Evolutionary conservation across 495 filamentous ascomycete species (phyloP).

Genomic region (Neurospora sp.): DNA sequence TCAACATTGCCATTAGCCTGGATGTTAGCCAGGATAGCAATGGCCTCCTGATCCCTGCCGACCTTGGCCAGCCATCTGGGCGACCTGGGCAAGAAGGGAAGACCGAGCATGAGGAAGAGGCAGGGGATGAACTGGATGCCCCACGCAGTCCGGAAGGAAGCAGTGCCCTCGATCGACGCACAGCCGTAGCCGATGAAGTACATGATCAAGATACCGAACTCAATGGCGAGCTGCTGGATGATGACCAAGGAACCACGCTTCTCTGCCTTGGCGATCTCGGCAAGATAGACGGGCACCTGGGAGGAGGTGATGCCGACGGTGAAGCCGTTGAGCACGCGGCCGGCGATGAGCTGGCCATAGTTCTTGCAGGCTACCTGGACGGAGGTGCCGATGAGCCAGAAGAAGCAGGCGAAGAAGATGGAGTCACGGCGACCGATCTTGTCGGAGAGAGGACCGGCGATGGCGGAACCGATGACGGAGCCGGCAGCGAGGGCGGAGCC

Average conservation of each 20-base stretch:
- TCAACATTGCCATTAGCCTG: constrained; percentile 54
- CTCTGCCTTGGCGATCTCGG: constrained; percentile 58
- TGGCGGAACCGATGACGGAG: constrained; percentile 52
- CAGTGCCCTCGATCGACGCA: constrained; percentile 47
- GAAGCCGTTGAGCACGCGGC: constrained; percentile 61
- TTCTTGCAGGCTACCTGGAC: constrained; percentile 54
- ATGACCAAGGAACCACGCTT: constrained; percentile 60
- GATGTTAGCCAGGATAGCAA: constrained; percentile 57
- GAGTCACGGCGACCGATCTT: constrained; percentile 53
- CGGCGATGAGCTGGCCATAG: constrained; percentile 54
- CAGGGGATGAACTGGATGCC: constrained; percentile 62
- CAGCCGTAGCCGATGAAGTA: constrained; percentile 42
- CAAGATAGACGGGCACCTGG: constrained; percentile 74
- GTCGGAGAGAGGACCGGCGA: constrained; percentile 58
- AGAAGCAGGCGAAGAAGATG: constrained; percentile 55
- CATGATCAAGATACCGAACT: constrained; percentile 52
- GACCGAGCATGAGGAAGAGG: constrained; percentile 49
- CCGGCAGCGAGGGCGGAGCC: constrained; percentile 57
- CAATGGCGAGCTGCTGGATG: constrained; percentile 69
- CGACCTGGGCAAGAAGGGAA: constrained; percentile 62
- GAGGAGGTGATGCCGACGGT: constrained; percentile 67
- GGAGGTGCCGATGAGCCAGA: constrained; percentile 61
- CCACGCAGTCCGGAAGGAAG: constrained; percentile 65
- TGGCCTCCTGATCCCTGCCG: constrained; percentile 56
- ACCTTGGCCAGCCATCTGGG: constrained; percentile 65